Percentiles rank a stretch among this genome's conserved stretches.
Conservation (phyloP, 495 filamentous ascomycete species). For the Parathielavia hyrcaniae region DNA sequence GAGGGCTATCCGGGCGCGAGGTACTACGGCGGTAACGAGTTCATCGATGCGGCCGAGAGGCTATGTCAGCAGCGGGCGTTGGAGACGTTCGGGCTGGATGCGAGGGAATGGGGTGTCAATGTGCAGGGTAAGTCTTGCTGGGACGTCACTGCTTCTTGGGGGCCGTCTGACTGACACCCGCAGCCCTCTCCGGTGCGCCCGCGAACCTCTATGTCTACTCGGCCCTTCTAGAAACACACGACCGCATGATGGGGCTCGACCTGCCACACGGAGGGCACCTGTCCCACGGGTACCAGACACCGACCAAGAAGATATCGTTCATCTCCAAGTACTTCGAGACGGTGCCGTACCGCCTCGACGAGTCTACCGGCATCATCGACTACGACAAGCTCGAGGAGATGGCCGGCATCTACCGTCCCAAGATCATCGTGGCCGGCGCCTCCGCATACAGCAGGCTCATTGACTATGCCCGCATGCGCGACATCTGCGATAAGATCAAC, state of each 20-base stretch:
- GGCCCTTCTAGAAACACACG: slow-evolving; percentile 83
- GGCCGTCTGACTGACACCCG: neutral
- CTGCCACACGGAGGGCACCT: slow-evolving; percentile 94
- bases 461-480: slow-evolving; percentile 82
- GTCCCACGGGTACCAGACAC: slow-evolving; percentile 96
- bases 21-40: slow-evolving; percentile 96
- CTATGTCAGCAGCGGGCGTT: slow-evolving; percentile 86
- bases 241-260: slow-evolving; percentile 94
- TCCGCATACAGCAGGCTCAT: slow-evolving; percentile 92
- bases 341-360: slow-evolving; percentile 84
- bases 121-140: slow-evolving; percentile 66
- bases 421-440: slow-evolving; percentile 90
- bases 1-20: slow-evolving; percentile 95
- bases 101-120: slow-evolving; percentile 94
- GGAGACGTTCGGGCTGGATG: slow-evolving; percentile 73
- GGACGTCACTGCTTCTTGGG: no score
- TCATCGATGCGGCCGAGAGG: slow-evolving; percentile 84
- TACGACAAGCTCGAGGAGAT: slow-evolving; percentile 83
- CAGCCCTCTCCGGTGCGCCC: slow-evolving; percentile 90
- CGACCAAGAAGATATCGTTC: slow-evolving; percentile 96
- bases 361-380: slow-evolving; percentile 87
- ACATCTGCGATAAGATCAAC: slow-evolving; percentile 81
- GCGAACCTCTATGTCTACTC: slow-evolving; percentile 96
- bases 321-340: slow-evolving; percentile 99
- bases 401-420: slow-evolving; percentile 82